phyloP scores from a whole-genome alignment of 2,329 filamentous ascomycete genomes.

The Fusarium sulawesiense region DNA sequence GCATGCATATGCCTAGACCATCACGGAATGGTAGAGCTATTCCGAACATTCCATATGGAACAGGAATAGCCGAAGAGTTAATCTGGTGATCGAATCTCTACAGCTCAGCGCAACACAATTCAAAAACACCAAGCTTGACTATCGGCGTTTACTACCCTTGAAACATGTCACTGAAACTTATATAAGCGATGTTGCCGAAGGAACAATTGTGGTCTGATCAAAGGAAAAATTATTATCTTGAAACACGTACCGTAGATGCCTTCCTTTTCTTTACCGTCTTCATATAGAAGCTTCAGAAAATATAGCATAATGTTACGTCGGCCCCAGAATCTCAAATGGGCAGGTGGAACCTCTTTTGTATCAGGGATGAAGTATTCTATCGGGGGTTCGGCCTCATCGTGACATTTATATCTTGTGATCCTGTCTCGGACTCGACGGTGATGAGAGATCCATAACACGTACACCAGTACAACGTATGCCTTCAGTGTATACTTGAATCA shows the following conservation, averaged over 20 bases:
- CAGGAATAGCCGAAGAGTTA: not conserved
- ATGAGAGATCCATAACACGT: not conserved
- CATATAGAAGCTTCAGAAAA: not conserved
- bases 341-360: not conserved
- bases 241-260: not conserved
- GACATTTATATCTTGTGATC: not conserved
- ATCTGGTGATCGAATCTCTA: not conserved
- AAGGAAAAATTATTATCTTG: not conserved
- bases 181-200: not conserved
- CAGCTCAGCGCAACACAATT: not conserved
- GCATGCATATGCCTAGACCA: not conserved
- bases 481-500: not conserved
- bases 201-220: not conserved
- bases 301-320: not conserved
- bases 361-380: not conserved
- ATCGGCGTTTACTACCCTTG: not conserved
- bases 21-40: not conserved
- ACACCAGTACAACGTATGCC: not conserved
- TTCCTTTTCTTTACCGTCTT: not conserved
- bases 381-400: not conserved
- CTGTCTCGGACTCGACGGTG: not conserved
- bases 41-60: not conserved
- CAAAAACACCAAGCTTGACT: not conserved
- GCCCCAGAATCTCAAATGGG: not conserved
- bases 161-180: not conserved